A percentile compares a stretch with the other conserved stretches of the same genome.
phyloP scores from a whole-genome alignment of 306 rosid species.

The Rosa rugosa region DNA sequence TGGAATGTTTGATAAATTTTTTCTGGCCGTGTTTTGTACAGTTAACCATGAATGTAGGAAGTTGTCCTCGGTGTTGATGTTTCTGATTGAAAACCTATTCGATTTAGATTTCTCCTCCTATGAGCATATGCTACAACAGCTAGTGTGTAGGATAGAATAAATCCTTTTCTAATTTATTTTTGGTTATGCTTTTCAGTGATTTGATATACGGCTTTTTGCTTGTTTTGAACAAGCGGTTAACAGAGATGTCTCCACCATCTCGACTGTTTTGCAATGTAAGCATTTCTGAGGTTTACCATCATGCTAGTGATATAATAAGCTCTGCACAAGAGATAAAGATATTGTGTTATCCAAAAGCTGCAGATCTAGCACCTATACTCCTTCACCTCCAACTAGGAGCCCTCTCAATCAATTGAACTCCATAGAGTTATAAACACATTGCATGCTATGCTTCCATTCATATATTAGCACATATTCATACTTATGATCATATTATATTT shows the following conservation, averaged over 20 bases:
- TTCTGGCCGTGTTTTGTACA: no score
- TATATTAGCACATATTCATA: background rate
- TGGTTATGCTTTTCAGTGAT: constrained; percentile 61
- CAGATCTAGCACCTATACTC: background rate
- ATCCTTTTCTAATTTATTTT: constrained; percentile 25
- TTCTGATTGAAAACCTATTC: no score
- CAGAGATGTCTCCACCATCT: constrained; percentile 84
- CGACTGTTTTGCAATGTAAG: constrained; percentile 78
- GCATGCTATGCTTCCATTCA: constrained; percentile 2
- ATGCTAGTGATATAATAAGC: background rate
- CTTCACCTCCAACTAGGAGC: background rate
- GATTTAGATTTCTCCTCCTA: no score
- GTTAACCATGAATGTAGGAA: no score
- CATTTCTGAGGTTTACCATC: background rate
- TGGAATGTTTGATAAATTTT: no score
- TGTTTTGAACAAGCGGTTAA: constrained; percentile 67
- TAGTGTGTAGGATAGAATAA: constrained; percentile 3
- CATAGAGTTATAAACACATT: background rate
- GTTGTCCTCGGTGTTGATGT: no score
- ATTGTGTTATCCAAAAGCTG: background rate
- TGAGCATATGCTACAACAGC: background rate
- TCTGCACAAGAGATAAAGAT: background rate
- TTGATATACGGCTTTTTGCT: constrained; percentile 73
- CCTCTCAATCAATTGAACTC: background rate
- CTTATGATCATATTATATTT: constrained; percentile 3